phyloP scores from a whole-genome alignment of 306 rosid species.

The Quercus rubra region DNA sequence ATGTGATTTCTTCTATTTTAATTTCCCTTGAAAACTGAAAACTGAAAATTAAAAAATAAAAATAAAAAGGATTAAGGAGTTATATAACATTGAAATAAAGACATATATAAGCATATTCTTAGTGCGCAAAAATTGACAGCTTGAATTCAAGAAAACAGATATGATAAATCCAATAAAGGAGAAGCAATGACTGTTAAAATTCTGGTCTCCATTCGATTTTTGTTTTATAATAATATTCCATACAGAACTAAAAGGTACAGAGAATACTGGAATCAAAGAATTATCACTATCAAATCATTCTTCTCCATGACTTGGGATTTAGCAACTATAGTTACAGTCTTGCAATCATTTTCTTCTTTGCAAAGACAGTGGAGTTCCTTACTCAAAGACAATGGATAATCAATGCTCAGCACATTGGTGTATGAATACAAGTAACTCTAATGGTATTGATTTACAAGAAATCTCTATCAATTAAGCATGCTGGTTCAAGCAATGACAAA shows the following conservation, averaged over 20 bases:
- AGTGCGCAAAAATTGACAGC: neutral
- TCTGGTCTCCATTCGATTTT: neutral
- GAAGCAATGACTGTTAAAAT: neutral
- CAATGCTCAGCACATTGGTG: too few relatives aligned
- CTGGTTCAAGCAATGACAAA: too few relatives aligned
- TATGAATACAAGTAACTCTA: too few relatives aligned
- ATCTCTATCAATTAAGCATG: too few relatives aligned
- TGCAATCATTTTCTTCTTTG: slow-evolving; percentile 68
- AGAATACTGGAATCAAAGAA: slow-evolving; percentile 24
- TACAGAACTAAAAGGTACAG: too few relatives aligned
- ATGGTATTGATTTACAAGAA: too few relatives aligned
- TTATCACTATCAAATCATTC: slow-evolving; percentile 21
- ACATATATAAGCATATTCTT: slow-evolving; percentile 16
- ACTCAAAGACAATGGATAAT: too few relatives aligned
- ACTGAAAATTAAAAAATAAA: neutral
- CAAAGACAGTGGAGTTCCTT: slow-evolving; percentile 19
- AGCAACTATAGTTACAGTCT: slow-evolving; percentile 49
- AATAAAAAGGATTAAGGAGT: neutral
- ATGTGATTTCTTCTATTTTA: neutral
- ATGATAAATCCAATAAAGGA: neutral
- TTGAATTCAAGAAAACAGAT: neutral
- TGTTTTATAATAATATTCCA: too few relatives aligned
- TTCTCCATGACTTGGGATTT: slow-evolving; percentile 59
- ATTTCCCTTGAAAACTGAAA: too few relatives aligned
- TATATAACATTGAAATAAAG: slow-evolving; percentile 15